These are phyloP conservation scores for Apiospora rasikravindrae DNA, from an alignment of 2,329 filamentous ascomycete species.

Conservation along the genomic window DNA sequence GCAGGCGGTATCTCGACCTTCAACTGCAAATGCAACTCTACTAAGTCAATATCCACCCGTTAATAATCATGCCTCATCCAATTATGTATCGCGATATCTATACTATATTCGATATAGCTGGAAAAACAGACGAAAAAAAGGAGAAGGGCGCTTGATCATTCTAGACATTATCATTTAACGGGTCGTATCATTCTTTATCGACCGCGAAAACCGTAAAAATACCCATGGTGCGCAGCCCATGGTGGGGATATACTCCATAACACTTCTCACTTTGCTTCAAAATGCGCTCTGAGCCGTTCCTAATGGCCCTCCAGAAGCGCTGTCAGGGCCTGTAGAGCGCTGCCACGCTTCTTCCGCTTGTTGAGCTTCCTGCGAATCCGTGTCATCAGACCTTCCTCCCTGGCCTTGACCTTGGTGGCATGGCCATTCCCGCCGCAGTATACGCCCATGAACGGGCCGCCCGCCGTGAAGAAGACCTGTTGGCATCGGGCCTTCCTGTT, in stretches of 20 bases:
- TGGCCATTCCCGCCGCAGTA: constrained; percentile 18
- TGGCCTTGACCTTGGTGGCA: constrained; percentile 3
- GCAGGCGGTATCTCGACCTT: not conserved
- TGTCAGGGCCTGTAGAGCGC: not conserved
- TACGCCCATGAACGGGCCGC: constrained; percentile 32
- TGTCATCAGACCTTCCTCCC: not conserved
- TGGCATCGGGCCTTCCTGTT: constrained; percentile 37
- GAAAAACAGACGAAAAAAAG: not conserved
- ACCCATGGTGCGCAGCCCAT: not conserved
- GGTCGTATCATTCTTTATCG: not conserved
- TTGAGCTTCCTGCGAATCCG: constrained; percentile 15
- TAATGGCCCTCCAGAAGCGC: constrained; percentile 16
- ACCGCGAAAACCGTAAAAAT: not conserved
- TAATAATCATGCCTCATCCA: not conserved
- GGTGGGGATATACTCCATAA: not conserved
- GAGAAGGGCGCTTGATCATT: not conserved
- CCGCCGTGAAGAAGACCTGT: constrained; percentile 35
- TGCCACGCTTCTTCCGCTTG: constrained; percentile 12
- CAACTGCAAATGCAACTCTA: constrained; percentile 2
- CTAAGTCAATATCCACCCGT: not conserved
- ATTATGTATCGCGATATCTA: not conserved
- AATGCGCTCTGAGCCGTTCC: not conserved
- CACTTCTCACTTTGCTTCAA: too few species aligned
- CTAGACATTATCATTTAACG: constrained; percentile 14
- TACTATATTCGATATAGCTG: not conserved